Evolutionary conservation across 192 early-diverging fungal genomes (phyloP), one percentile per base, ranked within the genome.

Genomic region (Coemansia sp.): DNA sequence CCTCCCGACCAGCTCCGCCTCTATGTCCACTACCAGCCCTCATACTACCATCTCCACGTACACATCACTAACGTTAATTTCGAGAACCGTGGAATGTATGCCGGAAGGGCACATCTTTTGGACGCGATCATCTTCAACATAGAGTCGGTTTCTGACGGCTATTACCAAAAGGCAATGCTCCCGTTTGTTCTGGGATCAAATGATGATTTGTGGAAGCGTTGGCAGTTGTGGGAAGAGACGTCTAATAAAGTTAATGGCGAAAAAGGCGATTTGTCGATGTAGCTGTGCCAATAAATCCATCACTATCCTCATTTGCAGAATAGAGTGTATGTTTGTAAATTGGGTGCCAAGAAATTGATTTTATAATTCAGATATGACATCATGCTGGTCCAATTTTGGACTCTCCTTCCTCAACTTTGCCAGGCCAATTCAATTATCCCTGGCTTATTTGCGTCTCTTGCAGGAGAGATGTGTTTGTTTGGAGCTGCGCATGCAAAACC

Each of bases 31-130:
- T 92, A 94, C 65, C 90, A 92, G 71, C 92, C 92, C 5, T 88
- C 87, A 6, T 94, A 94, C 66, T 94, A 94, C 64, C 92, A 92
- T 49, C 87, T 94, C 43, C 92, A 94, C 65, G 71, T 94, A 18
- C 90, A 94, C 64, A 80, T 92, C n/a, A 90, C 90, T 14, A 87
- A 90, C 73, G 72, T 91, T 4, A 68, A 82, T 8, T 72, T 86
- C 46, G 84, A 83, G 23, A 78, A 75, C 21, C 85, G 85, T 0
- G 88, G 90, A 21, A 85, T 89, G 34, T 45, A 72, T 1, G 85
- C 85, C 11, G 91, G 88, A 16, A 88, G 90, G 56, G 89, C 90
- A 0, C 91, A 91, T 44, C 69, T 92, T 63, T 66, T 93, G 24
- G 89, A 91, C 69, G 84, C 85, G 4, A 78, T 93, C 46, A 87